Evolutionary conservation across 306 rosid species (phyloP).

Genomic region (Fragaria ananassa): DNA sequence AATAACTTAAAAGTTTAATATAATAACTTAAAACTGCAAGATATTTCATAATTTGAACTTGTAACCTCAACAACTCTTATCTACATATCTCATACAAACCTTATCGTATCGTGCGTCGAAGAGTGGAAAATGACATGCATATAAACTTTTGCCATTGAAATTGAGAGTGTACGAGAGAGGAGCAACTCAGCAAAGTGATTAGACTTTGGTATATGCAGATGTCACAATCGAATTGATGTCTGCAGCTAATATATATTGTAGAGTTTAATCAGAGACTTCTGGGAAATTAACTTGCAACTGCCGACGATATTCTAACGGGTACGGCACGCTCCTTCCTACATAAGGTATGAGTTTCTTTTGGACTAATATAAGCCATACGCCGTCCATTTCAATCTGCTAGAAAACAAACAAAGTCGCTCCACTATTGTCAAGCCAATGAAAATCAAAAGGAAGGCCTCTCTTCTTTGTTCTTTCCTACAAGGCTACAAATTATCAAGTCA

Average conservation of each 20-base stretch:
- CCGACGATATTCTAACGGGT: background rate
- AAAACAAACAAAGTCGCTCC: background rate
- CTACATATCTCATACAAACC: fast-evolving
- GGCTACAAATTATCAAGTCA: background rate
- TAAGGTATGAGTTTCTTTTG: background rate
- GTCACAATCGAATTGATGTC: background rate
- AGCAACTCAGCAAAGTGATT: background rate
- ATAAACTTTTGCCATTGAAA: too few relatives aligned
- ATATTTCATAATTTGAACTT: too few relatives aligned
- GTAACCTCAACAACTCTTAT: too few relatives aligned
- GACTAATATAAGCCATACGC: background rate
- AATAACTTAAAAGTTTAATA: too few relatives aligned
- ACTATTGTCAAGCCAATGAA: background rate
- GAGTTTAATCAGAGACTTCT: background rate
- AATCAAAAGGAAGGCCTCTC: background rate
- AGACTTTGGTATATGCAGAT: background rate
- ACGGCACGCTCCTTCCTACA: background rate
- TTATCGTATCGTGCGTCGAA: background rate
- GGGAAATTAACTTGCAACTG: background rate
- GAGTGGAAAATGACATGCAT: background rate
- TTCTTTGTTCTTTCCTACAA: background rate
- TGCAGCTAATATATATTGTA: background rate
- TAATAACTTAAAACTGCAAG: too few relatives aligned
- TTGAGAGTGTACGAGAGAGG: background rate
- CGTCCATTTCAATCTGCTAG: background rate